Evolutionary conservation across 2,329 filamentous ascomycete species (phyloP).

Genomic region (Aspergillus pseudoviridinutans): DNA sequence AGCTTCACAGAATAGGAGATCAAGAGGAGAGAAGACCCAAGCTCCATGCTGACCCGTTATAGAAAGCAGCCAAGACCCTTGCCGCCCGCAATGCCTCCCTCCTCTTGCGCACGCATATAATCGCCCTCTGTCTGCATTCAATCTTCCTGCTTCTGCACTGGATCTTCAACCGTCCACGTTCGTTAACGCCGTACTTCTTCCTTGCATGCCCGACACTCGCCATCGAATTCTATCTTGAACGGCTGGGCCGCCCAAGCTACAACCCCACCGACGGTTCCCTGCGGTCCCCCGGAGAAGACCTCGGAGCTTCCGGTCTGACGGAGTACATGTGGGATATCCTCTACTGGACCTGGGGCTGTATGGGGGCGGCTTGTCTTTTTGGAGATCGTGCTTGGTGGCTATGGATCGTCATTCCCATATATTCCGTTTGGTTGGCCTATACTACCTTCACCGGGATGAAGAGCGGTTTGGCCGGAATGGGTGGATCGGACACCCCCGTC

Average conservation of each 20-base stretch:
- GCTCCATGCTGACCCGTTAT: slow-evolving; percentile 8
- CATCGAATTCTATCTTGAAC: slow-evolving; percentile 83
- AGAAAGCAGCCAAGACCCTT: slow-evolving; percentile 54
- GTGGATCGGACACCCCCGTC: slow-evolving; percentile 23
- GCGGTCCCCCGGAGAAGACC: slow-evolving; percentile 76
- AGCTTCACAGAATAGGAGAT: background rate
- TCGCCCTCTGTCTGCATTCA: slow-evolving; percentile 66
- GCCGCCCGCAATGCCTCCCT: slow-evolving; percentile 75
- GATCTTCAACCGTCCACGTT: slow-evolving; percentile 59
- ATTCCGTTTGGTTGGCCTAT: slow-evolving; percentile 45
- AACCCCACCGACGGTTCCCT: slow-evolving; percentile 62
- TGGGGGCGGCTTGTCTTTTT: slow-evolving; percentile 67
- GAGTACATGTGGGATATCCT: slow-evolving; percentile 98
- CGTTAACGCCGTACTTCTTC: slow-evolving; percentile 62
- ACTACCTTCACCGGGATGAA: slow-evolving; percentile 46
- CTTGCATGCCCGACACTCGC: slow-evolving; percentile 70
- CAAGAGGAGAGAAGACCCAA: background rate
- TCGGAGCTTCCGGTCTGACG: slow-evolving; percentile 80
- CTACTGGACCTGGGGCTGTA: slow-evolving; percentile 86
- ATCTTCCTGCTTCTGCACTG: slow-evolving; percentile 72
- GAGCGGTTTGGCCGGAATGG: slow-evolving; percentile 42
- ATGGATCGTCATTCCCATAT: slow-evolving; percentile 50
- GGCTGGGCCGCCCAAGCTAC: slow-evolving; percentile 73
- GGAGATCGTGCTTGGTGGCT: slow-evolving; percentile 77
- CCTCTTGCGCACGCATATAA: slow-evolving; percentile 77